These are phyloP conservation scores for Gossypium bickii DNA, from an alignment of 345 rosid species.

Conservation along the genomic window DNA sequence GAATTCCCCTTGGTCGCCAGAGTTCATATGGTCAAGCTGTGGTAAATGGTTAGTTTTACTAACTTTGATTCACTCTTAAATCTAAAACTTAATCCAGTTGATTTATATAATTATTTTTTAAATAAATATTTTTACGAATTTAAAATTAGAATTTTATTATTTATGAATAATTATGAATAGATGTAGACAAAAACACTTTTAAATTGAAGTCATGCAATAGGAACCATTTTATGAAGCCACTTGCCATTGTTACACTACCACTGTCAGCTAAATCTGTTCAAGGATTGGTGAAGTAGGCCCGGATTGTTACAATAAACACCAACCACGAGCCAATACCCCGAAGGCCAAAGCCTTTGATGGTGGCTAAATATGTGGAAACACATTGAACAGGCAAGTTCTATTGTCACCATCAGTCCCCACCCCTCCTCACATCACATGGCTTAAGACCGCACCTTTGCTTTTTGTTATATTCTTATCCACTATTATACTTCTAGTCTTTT, in stretches of 20 bases:
- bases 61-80: background rate
- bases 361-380: background rate
- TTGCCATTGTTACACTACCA: no score
- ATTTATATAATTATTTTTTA: no score
- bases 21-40: conserved; percentile 81
- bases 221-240: no score
- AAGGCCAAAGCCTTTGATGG: no score
- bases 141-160: no score
- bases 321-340: no score
- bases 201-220: background rate
- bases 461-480: background rate
- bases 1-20: conserved; percentile 36
- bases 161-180: no score
- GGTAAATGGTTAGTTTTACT: conserved; percentile 54
- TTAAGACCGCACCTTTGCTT: background rate
- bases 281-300: no score
- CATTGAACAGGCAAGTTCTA: background rate
- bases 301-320: no score
- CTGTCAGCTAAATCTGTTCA: no score
- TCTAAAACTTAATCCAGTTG: background rate
- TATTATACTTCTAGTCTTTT: background rate
- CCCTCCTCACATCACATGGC: background rate
- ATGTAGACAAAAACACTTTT: background rate
- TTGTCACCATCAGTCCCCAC: background rate
- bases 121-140: no score